Evolutionary conservation across 257 asterid species (phyloP).

Genomic region (Avicennia marina): DNA sequence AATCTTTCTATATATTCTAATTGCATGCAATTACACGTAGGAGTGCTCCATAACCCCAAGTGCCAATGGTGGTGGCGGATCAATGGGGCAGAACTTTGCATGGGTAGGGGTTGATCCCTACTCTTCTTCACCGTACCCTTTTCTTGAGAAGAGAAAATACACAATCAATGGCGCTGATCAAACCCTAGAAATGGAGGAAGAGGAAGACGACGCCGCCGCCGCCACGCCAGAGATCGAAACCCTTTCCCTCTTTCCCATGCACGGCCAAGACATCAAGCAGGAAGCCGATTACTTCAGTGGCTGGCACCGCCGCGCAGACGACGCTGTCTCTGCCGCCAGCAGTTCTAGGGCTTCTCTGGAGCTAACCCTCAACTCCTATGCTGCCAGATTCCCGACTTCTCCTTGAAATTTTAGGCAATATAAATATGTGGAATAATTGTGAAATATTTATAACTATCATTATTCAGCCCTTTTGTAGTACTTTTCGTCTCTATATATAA

Average conservation of each 20-base stretch:
- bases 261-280: conserved; percentile 42
- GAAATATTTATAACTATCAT: too few species aligned
- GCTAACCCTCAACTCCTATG: conserved; percentile 73
- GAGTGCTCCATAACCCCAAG: conserved; percentile 59
- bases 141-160: conserved; percentile 50
- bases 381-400: conserved; percentile 30
- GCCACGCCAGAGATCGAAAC: conserved; percentile 48
- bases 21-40: conserved; percentile 25
- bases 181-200: conserved; percentile 51
- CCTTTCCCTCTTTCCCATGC: conserved; percentile 90
- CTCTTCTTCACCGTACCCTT: conserved; percentile 39
- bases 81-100: conserved; percentile 38
- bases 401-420: too few species aligned
- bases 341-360: conserved; percentile 67
- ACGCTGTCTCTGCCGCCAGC: not conserved
- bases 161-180: conserved; percentile 14
- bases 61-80: conserved; percentile 25
- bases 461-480: too few species aligned
- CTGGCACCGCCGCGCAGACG: conserved; percentile 23
- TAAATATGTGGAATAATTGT: too few species aligned
- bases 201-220: conserved; percentile 18
- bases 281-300: conserved; percentile 23
- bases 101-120: conserved; percentile 54
- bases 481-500: too few species aligned
- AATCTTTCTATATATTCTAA: too few species aligned